Base-by-base conservation (phyloP, 2,329 filamentous ascomycete species). In the Trichoderma sp. region DNA sequence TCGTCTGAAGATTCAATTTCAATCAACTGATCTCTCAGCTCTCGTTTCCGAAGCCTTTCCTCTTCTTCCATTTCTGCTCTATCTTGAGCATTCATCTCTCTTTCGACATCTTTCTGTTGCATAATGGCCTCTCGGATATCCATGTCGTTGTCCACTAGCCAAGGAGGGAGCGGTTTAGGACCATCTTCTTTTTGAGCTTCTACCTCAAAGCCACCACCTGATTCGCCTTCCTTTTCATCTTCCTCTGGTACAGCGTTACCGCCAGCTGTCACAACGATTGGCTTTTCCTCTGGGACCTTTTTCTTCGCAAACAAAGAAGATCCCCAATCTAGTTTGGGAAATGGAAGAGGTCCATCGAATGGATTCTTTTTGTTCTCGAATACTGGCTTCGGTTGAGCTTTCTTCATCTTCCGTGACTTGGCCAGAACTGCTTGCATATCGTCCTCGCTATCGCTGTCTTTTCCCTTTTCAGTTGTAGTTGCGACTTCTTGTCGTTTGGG, bases 291-390 rank as follows among this genome's bases (percentile, higher is more conserved):
- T 11, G 77, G 72, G 0, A 69, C 66, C 7, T 73, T 70, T 68
- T 82, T 83, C 71, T 83, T 84, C 5, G 79, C 80, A 70, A 89
- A 89, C 2, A 89, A 82, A 1, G 84, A 86, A 2, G 87, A 90
- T 63, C 87, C 89, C 84, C 87, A 89, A 56, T 91, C 89, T 1
- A 97, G 84, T 76, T 93, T 95, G 74, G 97, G 94, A 75, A 99
- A 99, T 0, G 96, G 96, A 5, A 99, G 80, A 0, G 94, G 93
- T 0, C 95, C 95, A 72, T 88, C 88, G 75, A 97, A 88, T 0
- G 88, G 84, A 73, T 89, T 88, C 72, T 87, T 88, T 43, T 86
- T 83, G 61, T 87, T 89, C 11, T 85, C 78, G n/a, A 79, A 75
- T 3, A 81, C 75, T 2, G 78, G 78, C 53, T 79, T 81, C 21